Evolutionary conservation across 2,329 filamentous ascomycete species (phyloP).

Genomic region (Sporothrix brasiliensis): DNA sequence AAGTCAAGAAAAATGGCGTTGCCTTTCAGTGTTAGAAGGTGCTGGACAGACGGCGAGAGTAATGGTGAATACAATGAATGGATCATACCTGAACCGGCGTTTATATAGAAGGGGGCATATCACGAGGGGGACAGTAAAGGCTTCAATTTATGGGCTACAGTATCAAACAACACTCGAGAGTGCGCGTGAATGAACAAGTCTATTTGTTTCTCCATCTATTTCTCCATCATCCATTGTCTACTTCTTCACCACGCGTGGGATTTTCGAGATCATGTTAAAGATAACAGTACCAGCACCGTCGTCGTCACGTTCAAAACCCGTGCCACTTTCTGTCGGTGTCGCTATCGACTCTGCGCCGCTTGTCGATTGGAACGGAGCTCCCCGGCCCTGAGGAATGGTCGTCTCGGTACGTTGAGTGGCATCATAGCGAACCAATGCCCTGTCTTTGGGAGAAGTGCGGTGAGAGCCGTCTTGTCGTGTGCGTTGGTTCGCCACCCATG

Average conservation of each 20-base stretch:
- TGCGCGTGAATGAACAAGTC: background rate
- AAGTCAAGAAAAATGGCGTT: constrained; percentile 76
- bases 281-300: constrained; percentile 26
- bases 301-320: background rate
- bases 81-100: background rate
- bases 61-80: background rate
- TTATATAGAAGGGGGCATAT: background rate
- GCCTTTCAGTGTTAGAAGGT: constrained; percentile 36
- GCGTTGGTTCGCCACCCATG: background rate
- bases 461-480: background rate
- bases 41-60: background rate
- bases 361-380: background rate
- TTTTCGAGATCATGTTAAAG: constrained; percentile 34
- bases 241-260: constrained; percentile 25
- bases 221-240: background rate
- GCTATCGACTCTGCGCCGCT: background rate
- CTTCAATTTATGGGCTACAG: constrained; percentile 2
- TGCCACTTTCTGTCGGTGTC: background rate
- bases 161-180: background rate
- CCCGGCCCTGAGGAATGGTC: background rate
- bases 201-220: background rate
- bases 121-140: background rate
- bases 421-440: background rate
- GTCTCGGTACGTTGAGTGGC: background rate
- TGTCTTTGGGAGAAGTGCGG: background rate